Evolutionary conservation across 2,329 filamentous ascomycete genomes (phyloP).

Genomic region (Stylonectria norvegica): DNA sequence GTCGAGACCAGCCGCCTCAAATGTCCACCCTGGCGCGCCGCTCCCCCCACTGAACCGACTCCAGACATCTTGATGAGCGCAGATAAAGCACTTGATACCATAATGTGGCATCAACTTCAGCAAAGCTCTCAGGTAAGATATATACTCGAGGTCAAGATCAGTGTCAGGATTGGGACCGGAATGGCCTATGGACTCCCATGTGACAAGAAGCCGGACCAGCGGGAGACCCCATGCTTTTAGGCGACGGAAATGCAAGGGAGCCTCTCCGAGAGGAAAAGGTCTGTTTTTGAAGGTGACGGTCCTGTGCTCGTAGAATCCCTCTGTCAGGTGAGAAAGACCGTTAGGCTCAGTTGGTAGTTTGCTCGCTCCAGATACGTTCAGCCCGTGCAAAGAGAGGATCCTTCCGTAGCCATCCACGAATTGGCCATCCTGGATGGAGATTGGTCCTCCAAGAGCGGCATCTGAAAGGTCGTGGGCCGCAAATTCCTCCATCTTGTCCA

Average conservation of each 20-base stretch:
- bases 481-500: slow-evolving; percentile 15
- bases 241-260: slow-evolving; percentile 37
- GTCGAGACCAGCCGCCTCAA: slow-evolving; percentile 39
- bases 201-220: slow-evolving; percentile 39
- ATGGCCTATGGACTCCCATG: slow-evolving; percentile 40
- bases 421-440: slow-evolving; percentile 26
- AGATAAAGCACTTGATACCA: slow-evolving; percentile 41
- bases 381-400: slow-evolving; percentile 38
- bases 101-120: slow-evolving; percentile 36
- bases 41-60: slow-evolving; percentile 41
- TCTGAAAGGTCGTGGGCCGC: slow-evolving; percentile 35
- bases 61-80: slow-evolving; percentile 43
- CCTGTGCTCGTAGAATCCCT: slow-evolving; percentile 39
- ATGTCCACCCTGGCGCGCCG: slow-evolving; percentile 41
- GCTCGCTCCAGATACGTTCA: slow-evolving; percentile 41
- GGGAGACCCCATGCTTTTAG: slow-evolving; percentile 39
- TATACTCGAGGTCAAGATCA: slow-evolving; percentile 38
- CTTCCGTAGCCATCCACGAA: slow-evolving; percentile 38
- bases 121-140: slow-evolving; percentile 35
- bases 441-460: slow-evolving; percentile 32
- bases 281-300: slow-evolving; percentile 38
- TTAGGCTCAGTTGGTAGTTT: slow-evolving; percentile 38
- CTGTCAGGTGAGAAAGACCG: slow-evolving; percentile 37
- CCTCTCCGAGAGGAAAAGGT: slow-evolving; percentile 38
- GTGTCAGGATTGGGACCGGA: slow-evolving; percentile 29